Percentiles rank a stretch among this genome's conserved stretches.
Conservation (phyloP, 805 yeast genomes). For the Spathaspora girioi region DNA sequence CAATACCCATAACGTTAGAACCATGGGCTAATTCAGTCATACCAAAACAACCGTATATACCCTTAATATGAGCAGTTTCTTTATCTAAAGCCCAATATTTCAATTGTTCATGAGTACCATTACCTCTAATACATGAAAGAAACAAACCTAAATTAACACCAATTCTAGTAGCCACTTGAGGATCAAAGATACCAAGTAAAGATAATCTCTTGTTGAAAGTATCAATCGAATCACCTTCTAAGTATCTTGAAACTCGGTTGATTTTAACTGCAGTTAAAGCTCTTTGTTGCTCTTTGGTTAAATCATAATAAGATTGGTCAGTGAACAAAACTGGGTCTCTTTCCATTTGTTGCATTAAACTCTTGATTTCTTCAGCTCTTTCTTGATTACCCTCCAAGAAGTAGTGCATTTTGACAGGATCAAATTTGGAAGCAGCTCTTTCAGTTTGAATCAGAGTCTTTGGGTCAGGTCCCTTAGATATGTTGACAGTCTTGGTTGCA, state of each 20-base stretch:
- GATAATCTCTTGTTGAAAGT: conserved; percentile 58
- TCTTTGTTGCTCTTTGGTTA: conserved; percentile 53
- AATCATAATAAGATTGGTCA: conserved; percentile 53
- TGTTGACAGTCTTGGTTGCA: conserved; percentile 11
- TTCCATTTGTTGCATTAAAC: conserved; percentile 54
- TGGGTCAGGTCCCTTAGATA: conserved; percentile 29
- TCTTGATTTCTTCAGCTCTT: conserved; percentile 44
- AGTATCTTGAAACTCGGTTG: conserved; percentile 55
- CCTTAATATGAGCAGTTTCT: conserved; percentile 58
- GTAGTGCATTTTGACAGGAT: conserved; percentile 36
- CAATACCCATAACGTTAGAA: conserved; percentile 56
- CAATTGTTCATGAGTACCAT: conserved; percentile 82
- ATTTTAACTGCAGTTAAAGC: conserved; percentile 59
- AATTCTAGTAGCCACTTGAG: conserved; percentile 73
- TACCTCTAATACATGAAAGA: conserved; percentile 75
- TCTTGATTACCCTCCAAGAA: conserved; percentile 40
- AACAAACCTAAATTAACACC: conserved; percentile 90
- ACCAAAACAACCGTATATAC: conserved; percentile 60
- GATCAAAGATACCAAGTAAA: conserved; percentile 65
- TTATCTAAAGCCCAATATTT: conserved; percentile 76
- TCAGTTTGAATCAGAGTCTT: conserved; percentile 26
- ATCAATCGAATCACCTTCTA: conserved; percentile 46
- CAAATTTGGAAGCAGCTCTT: conserved; percentile 28
- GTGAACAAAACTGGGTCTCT: conserved; percentile 64
- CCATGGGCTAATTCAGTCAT: conserved; percentile 66